Conservation (phyloP, 2,329 filamentous ascomycete genomes). For the Pseudogymnoascus sp. region DNA sequence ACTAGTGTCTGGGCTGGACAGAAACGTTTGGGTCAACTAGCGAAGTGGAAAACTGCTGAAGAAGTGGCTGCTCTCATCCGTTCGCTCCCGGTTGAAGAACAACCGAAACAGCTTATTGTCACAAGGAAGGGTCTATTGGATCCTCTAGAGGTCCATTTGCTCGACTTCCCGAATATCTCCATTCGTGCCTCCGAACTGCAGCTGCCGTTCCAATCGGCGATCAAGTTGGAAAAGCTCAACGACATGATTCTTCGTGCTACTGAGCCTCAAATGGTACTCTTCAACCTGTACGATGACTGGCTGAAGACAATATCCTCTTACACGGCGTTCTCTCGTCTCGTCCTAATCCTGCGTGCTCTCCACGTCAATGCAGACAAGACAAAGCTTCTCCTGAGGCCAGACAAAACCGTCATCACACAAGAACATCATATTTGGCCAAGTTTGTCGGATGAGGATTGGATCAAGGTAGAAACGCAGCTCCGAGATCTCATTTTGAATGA, state of each 20-base stretch:
- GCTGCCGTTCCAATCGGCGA: constrained; percentile 96
- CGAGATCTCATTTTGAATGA: constrained; percentile 95
- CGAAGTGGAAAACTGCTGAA: constrained; percentile 99
- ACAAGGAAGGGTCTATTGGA: constrained; percentile 95
- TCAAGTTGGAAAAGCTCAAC: constrained; percentile 99
- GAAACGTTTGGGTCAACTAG: constrained; percentile 95
- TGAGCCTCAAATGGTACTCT: constrained; percentile 99
- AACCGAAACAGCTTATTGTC: constrained; percentile 97
- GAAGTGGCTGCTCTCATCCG: constrained; percentile 97
- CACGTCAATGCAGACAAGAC: constrained; percentile 99
- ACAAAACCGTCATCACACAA: constrained; percentile 97
- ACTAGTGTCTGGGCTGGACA: constrained; percentile 99
- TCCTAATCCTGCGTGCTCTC: constrained; percentile 86
- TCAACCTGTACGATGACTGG: constrained; percentile 99
- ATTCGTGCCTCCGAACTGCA: constrained; percentile 96
- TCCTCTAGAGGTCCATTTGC: constrained; percentile 90
- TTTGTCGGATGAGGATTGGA: constrained; percentile 92
- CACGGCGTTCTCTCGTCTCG: constrained; percentile 91
- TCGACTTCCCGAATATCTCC: constrained; percentile 98
- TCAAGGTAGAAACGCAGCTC: constrained; percentile 96
- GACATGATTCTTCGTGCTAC: constrained; percentile 98
- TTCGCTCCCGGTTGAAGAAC: constrained; percentile 92
- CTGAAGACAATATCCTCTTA: constrained; percentile 97
- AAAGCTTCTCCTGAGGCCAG: constrained; percentile 85
- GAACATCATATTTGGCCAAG: constrained; percentile 99